These are phyloP conservation scores for Diaporthe longicolla DNA, from an alignment of 2,329 filamentous ascomycete species.

Conservation along the genomic window DNA sequence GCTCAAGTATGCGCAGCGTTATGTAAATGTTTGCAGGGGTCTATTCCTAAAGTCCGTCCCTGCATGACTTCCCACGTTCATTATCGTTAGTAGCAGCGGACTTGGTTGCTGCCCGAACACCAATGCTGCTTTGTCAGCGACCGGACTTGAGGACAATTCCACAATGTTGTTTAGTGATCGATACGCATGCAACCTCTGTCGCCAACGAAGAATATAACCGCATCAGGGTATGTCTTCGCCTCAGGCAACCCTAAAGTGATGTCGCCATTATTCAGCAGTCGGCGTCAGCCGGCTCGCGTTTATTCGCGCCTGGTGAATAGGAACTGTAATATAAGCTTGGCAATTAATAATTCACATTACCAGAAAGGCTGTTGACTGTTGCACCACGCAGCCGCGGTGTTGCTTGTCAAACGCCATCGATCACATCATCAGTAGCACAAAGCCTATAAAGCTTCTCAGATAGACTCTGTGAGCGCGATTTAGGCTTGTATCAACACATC, in stretches of 20 bases:
- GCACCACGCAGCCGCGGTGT: not conserved
- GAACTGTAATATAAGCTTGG: not conserved
- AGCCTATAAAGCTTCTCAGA: not conserved
- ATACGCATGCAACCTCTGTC: not conserved
- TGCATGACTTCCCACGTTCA: not conserved
- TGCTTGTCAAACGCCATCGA: not conserved
- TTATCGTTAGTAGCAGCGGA: not conserved
- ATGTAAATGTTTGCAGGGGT: not conserved
- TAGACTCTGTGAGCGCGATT: not conserved
- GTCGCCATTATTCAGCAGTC: not conserved
- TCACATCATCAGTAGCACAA: not conserved
- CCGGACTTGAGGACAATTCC: not conserved
- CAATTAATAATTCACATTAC: slow-evolving; percentile 13
- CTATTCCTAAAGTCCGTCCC: not conserved
- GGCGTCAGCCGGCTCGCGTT: not conserved
- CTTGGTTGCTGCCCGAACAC: slow-evolving; percentile 1
- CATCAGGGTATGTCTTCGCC: not conserved
- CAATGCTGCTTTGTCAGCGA: slow-evolving; percentile 19
- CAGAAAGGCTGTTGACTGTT: not conserved
- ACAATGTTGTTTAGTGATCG: not conserved
- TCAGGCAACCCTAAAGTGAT: not conserved
- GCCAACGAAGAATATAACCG: no score
- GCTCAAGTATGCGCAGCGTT: not conserved
- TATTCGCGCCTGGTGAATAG: not conserved
- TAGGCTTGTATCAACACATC: not conserved